Base-by-base conservation (phyloP, 2,329 filamentous ascomycete genomes). In the Fusarium secorum region DNA sequence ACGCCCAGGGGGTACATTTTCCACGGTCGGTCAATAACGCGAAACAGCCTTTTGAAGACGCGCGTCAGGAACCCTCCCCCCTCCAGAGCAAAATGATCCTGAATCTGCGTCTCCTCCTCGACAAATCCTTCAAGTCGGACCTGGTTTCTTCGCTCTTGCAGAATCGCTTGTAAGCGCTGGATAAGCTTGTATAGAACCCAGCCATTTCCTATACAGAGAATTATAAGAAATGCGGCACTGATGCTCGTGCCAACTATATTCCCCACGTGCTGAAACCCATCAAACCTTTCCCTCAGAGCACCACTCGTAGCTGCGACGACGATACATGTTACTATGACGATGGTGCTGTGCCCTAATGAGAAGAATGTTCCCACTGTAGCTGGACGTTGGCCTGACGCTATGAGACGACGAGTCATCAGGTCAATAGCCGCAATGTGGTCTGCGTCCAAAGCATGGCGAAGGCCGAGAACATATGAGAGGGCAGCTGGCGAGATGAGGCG, bases 381-480 rank as follows among this genome's bases (percentile, higher is more conserved):
- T 4, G 95, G 95, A 4, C 89, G 89, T 77, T 96, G 93, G 22
- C 94, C 94, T 0, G 93, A 88, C 1, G 95, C 95, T 39, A 98
- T 89, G 28, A 98, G 88, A 11, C 95, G 90, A 6, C 96, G 88
- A 2, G 96, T 98, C 91, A 97, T 97, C 39, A 98, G 87, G 81
- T 98, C 95, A 76, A 98, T 99, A 70, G 95, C 95, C 75, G 82
- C 82, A 76, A 87, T 88, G 79, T 98, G 96, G 81, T 98, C 95
- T n/a, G 95, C 96, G 77, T 98, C 96, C 46, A 98, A 89, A n/a
- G 95, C 95, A 84, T 98, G 95, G 44, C 95, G 91, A 17, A 98
- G 87, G 5, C 95, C 95, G 15, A 98, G 87, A 0, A 93, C 93
- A 80, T 97, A 98, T 30, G 95, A 91, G 2, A 98, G 87, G 4